phyloP scores from a whole-genome alignment of 495 filamentous ascomycete species.

The Lepidopterella palustris region DNA sequence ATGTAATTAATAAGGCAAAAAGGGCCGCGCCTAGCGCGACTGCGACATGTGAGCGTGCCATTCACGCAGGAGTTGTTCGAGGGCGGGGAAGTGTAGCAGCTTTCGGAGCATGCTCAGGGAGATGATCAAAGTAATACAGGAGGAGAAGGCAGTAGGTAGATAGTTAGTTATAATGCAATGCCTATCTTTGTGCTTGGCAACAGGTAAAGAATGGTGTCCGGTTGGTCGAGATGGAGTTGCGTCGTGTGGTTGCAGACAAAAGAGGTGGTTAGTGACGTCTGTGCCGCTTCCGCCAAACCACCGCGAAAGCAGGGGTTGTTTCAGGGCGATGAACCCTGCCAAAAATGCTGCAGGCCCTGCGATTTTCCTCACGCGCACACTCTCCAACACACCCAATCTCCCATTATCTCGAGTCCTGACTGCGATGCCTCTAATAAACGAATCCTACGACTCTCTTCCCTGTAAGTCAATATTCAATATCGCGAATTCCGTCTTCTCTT shows the following conservation, averaged over 20 bases:
- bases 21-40: conserved; percentile 21
- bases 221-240: background rate
- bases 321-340: too few species aligned
- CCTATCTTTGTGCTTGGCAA: background rate
- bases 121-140: conserved; percentile 1
- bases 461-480: conserved; percentile 47
- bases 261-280: background rate
- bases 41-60: conserved; percentile 28
- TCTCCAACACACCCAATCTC: conserved; percentile 9
- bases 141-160: background rate
- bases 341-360: conserved; percentile 3
- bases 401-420: background rate
- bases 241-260: background rate
- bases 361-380: conserved; percentile 21
- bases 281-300: background rate
- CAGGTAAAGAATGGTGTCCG: background rate
- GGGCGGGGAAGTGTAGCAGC: conserved; percentile 7
- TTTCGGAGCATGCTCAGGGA: background rate
- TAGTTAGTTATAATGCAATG: background rate
- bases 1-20: conserved; percentile 25
- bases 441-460: conserved; percentile 75
- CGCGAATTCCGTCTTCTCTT: conserved; percentile 1
- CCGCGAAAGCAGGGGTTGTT: conserved; percentile 1
- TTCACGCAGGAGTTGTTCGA: conserved; percentile 12
- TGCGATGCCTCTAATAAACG: conserved; percentile 61